Percentiles rank a stretch among this genome's conserved stretches.
Conservation (phyloP, 2,329 filamentous ascomycete genomes). For the Amphichorda felina region DNA sequence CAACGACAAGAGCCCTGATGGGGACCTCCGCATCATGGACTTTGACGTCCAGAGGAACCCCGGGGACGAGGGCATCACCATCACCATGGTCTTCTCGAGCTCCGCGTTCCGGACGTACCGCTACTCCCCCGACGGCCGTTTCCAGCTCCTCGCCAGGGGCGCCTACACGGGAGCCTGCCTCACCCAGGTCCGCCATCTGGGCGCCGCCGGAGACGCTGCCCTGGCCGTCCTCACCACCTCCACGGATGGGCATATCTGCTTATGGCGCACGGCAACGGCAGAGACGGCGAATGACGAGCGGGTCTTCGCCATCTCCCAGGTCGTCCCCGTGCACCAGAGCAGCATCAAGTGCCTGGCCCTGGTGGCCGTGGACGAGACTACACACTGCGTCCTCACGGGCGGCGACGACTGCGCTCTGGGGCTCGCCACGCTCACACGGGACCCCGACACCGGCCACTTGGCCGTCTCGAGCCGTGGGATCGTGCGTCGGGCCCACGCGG, state of each 20-base stretch:
- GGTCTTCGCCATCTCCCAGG: constrained; percentile 15
- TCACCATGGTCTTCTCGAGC: constrained; percentile 74
- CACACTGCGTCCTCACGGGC: constrained; percentile 50
- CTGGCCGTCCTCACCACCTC: constrained; percentile 52
- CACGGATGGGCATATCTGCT: constrained; percentile 65
- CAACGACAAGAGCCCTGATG: constrained; percentile 33
- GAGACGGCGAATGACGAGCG: constrained; percentile 3
- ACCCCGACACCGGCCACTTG: constrained; percentile 8
- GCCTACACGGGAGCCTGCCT: constrained; percentile 64
- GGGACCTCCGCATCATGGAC: constrained; percentile 70
- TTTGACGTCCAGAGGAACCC: constrained; percentile 46
- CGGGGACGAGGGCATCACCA: constrained; percentile 28
- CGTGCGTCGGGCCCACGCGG: constrained; percentile 49
- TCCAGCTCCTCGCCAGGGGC: constrained; percentile 38
- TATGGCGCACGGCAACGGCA: constrained; percentile 14
- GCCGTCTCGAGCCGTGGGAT: constrained; percentile 12
- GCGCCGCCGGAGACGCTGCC: constrained; percentile 8
- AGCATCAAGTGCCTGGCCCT: constrained; percentile 58
- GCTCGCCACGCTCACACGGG: constrained; percentile 26
- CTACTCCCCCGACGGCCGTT: constrained; percentile 29
- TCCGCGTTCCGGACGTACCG: constrained; percentile 57
- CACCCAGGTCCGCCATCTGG: constrained; percentile 47
- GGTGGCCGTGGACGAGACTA: constrained; percentile 1
- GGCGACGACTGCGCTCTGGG: constrained; percentile 82
- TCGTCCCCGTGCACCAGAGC: constrained; percentile 59